Percentiles rank a stretch among this genome's conserved stretches.
These are phyloP conservation scores for Trichoderma reesei DNA, from an alignment of 495 filamentous ascomycete species.

Conservation along the genomic window DNA sequence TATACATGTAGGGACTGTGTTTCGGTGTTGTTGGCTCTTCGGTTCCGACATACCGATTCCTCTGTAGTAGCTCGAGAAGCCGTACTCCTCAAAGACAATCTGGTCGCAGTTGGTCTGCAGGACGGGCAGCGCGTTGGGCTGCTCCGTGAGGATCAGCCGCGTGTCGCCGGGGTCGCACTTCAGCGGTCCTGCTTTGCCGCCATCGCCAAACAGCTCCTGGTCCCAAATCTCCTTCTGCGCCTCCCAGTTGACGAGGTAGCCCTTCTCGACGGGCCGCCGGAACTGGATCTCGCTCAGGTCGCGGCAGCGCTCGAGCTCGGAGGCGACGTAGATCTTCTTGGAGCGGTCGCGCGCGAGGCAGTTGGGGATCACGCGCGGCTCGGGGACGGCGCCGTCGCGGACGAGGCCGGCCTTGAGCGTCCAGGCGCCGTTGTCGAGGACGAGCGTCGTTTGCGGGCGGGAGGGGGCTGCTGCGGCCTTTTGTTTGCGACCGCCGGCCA, in stretches of 20 bases:
- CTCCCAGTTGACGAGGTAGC: conserved; percentile 95
- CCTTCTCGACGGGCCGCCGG: conserved; percentile 87
- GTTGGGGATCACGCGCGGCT: conserved; percentile 72
- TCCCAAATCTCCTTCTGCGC: conserved; percentile 95
- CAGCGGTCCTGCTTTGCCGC: conserved; percentile 51
- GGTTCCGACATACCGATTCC: conserved; percentile 46
- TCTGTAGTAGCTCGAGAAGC: conserved; percentile 79
- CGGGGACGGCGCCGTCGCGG: conserved; percentile 31
- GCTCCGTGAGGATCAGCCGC: conserved; percentile 75
- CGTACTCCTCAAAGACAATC: conserved; percentile 96
- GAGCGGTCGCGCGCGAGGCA: conserved; percentile 76
- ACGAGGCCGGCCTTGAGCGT: conserved; percentile 90
- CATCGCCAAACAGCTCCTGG: conserved; percentile 71
- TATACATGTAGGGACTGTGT: not conserved
- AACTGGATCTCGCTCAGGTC: conserved; percentile 89
- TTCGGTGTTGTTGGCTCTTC: not conserved
- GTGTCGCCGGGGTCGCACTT: conserved; percentile 69
- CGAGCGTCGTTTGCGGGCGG: conserved; percentile 57
- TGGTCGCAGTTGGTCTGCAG: conserved; percentile 89
- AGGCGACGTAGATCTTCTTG: conserved; percentile 65
- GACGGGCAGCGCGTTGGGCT: conserved; percentile 72
- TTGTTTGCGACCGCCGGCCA: conserved; percentile 36
- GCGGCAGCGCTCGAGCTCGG: conserved; percentile 67
- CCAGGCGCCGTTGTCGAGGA: conserved; percentile 91
- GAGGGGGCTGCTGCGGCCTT: conserved; percentile 27